phyloP scores from a whole-genome alignment of 768 basidiomycete genomes.

The Naganishia onofrii region DNA sequence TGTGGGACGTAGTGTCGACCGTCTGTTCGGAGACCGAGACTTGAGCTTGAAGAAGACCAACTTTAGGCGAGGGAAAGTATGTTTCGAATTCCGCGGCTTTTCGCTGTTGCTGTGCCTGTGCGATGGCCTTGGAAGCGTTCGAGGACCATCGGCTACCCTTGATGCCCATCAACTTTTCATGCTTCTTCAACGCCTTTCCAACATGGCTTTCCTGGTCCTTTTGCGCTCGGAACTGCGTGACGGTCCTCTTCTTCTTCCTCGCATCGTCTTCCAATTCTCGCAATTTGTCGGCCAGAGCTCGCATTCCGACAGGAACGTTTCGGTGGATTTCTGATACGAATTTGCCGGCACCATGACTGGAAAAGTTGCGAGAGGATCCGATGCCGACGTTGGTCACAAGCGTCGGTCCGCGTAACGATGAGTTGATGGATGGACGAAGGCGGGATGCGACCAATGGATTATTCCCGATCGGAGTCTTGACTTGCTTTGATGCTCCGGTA shows the following conservation, averaged over 20 bases:
- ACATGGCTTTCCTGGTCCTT: constrained; percentile 8
- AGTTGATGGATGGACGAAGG: constrained; percentile 4
- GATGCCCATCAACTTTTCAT: constrained; percentile 23
- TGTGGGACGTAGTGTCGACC: background rate
- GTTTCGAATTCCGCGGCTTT: constrained; percentile 9
- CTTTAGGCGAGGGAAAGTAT: constrained; percentile 6
- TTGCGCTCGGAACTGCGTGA: background rate
- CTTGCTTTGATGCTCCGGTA: background rate
- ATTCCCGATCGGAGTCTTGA: constrained; percentile 9
- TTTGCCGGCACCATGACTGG: constrained; percentile 25
- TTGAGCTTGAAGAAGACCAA: background rate
- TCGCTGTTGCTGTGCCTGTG: background rate
- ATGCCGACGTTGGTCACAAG: constrained; percentile 22
- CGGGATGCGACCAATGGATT: background rate
- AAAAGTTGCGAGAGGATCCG: constrained; percentile 24
- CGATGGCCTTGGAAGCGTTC: background rate
- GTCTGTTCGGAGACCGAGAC: background rate
- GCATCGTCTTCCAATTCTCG: constrained; percentile 8
- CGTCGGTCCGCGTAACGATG: constrained; percentile 8
- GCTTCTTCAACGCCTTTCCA: constrained; percentile 20
- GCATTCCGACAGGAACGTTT: constrained; percentile 26
- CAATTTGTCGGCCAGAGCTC: constrained; percentile 26
- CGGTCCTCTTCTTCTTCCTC: constrained; percentile 11
- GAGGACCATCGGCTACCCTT: constrained; percentile 15
- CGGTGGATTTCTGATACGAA: constrained; percentile 2